Percentiles rank a stretch among this genome's conserved stretches.
Conservation (phyloP, 2,329 filamentous ascomycete genomes). For the Calonectria multiphialidica region DNA sequence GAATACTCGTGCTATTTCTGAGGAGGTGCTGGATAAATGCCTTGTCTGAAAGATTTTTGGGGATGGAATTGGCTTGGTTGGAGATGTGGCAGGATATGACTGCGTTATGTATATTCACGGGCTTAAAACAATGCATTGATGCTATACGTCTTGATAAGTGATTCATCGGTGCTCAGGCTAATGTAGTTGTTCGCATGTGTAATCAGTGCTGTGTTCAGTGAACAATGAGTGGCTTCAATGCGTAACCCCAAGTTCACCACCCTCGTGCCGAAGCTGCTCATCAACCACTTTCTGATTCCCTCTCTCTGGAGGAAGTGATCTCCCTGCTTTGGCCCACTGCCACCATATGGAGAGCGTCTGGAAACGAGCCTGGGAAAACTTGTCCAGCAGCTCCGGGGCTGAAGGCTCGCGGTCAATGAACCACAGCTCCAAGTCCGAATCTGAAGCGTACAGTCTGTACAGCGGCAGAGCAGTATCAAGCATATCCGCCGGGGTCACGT, state of each 20-base stretch:
- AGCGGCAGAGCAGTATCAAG: not conserved
- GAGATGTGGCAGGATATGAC: not conserved
- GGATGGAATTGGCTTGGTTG: not conserved
- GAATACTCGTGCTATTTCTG: too few relatives aligned
- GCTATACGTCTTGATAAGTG: not conserved
- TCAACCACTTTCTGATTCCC: too few relatives aligned
- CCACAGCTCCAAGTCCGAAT: not conserved
- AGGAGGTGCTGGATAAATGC: not conserved
- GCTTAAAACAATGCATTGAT: not conserved
- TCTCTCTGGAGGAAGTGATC: too few relatives aligned
- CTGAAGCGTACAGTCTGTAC: not conserved
- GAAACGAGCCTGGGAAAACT: not conserved
- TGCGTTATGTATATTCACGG: not conserved
- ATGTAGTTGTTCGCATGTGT: not conserved
- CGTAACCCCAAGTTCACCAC: too few relatives aligned
- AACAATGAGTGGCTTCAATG: not conserved
- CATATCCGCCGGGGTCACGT: not conserved
- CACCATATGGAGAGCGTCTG: not conserved
- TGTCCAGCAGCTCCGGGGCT: not conserved
- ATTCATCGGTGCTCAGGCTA: not conserved
- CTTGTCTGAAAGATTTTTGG: not conserved
- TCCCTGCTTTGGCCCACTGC: not conserved
- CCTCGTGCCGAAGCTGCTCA: not conserved
- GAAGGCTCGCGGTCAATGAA: not conserved
- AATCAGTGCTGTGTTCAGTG: not conserved